Evolutionary conservation across 2,329 filamentous ascomycete genomes (phyloP), one percentile per base, ranked within the genome.

Genomic region (Pseudocercospora vitis): DNA sequence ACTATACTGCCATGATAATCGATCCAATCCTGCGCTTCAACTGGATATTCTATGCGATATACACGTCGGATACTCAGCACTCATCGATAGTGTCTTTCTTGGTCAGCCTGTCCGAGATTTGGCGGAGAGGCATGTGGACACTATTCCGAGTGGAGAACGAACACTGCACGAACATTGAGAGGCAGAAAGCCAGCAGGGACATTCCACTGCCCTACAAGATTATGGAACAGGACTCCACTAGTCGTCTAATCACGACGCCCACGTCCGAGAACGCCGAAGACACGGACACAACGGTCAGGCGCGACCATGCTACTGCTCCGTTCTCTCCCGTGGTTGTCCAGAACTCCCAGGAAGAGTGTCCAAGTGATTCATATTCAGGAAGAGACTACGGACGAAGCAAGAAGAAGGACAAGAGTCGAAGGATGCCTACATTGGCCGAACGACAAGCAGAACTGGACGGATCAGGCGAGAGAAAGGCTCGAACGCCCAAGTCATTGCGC

Each of bases 71-170:
- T 65, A 73, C 86, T 0, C 91, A 96, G 65, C 91, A 97, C 70
- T 92, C 87, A 1, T 88, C 88, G 2, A 70, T 91, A 1, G 81
- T 91, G 4, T 91, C 89, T 1, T 97, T 97, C 71, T 62, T 88
- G 24, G 83, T 96, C 12, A 80, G 82, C 1, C 74, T 96, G 2
- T 82, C 86, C 7, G 94, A 99, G 70, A 83, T 95, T 18, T 79
- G 82, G n/a, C 84, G 94, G 26, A 79, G 94, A 68, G 91, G 90
- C 57, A 83, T 96, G 68, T 99, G 94, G 94, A 86, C 87, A 0
- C 77, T 97, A 3, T 88, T 99, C 70, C 89, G 94, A 33, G 91
- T 99, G 21, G 94, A 99, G 72, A 99, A 99, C 70, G 94, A 99
- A 66, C 94, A 99, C 73, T 96, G 91, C 73, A 86, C 87, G 51